A percentile compares a stretch with the other conserved stretches of the same genome.
phyloP scores from a whole-genome alignment of 805 yeast genomes.

The Millerozyma acaciae region DNA sequence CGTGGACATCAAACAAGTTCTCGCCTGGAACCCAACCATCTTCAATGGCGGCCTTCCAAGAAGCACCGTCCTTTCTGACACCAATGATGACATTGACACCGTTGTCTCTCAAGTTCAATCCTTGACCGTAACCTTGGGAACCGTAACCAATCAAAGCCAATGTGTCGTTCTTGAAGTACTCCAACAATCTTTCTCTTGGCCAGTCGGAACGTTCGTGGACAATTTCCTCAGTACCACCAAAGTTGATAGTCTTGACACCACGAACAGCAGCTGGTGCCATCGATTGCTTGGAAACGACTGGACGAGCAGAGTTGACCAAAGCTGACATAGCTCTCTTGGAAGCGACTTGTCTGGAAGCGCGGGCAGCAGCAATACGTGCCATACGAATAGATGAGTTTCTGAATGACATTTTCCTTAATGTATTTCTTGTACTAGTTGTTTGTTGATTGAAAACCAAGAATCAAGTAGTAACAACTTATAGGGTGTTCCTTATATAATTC shows the following conservation, averaged over 20 bases:
- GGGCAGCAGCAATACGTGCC: slow-evolving; percentile 45
- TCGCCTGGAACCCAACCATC: slow-evolving; percentile 99
- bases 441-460: no score
- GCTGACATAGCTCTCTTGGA: slow-evolving; percentile 67
- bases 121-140: slow-evolving; percentile 99
- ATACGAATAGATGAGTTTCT: slow-evolving; percentile 42
- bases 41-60: slow-evolving; percentile 99
- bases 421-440: no score
- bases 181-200: slow-evolving; percentile 95
- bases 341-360: slow-evolving; percentile 41
- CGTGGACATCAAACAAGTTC: slow-evolving; percentile 91
- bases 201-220: slow-evolving; percentile 99
- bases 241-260: slow-evolving; percentile 95
- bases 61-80: slow-evolving; percentile 97
- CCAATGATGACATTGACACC: slow-evolving; percentile 97
- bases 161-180: slow-evolving; percentile 97
- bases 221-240: slow-evolving; percentile 90
- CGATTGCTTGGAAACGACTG: slow-evolving; percentile 37
- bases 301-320: slow-evolving; percentile 44
- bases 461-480: no score
- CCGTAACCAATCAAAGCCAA: slow-evolving; percentile 98
- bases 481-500: background rate
- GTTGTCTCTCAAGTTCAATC: slow-evolving; percentile 97
- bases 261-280: slow-evolving; percentile 58
- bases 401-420: slow-evolving; percentile 42